Evolutionary conservation across 2,329 filamentous ascomycete genomes (phyloP), one percentile per base, ranked within the genome.

Genomic region (Scedosporium boydii): DNA sequence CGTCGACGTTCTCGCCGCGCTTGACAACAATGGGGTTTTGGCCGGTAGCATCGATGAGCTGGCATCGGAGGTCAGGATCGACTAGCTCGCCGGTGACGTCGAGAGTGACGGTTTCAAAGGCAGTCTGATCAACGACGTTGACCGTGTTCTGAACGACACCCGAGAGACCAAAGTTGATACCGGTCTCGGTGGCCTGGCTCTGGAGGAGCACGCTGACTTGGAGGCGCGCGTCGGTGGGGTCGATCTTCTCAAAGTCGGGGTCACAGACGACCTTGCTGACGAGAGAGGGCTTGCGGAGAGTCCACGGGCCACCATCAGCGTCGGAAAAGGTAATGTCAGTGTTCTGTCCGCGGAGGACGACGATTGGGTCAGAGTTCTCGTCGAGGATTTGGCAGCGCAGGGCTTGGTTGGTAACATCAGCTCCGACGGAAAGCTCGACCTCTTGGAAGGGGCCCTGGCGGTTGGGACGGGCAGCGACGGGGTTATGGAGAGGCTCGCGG

Each of bases 301-400:
- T 61, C 59, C 44, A 61, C 3, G 44, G 26, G n/a, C 59, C 59
- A n/a, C 21, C 65, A 18, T 55, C 60, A 5, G 63, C 60, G 2
- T 62, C 41, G 4, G 61, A 60, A 41, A 69, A 67, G 53, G 73
- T 68, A 29, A 79, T 82, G 65, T 84, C 78, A 12, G 81, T 76
- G 38, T 72, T 70, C 9, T 64, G 56, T n/a, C 70, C 72, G 3
- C 71, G 73, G 10, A 69, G 69, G 23, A 60, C 61, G 14, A 62
- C 62, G 42, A 66, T 65, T 26, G 44, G 44, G n/a, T 48, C 14
- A 14, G 16, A n/a, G 16, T 48, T 23, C 44, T 48, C 44, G 53
- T 27, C 29, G 53, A 57, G n/a, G 29, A 57, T 57, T 23, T 57
- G 53, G 53, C 53, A 57, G 10, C 53, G 53, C 16, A 27, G 16